These are phyloP conservation scores for Nannochloropsis granulata DNA, from an alignment of 108 stramenopile species.

Conservation along the genomic window DNA sequence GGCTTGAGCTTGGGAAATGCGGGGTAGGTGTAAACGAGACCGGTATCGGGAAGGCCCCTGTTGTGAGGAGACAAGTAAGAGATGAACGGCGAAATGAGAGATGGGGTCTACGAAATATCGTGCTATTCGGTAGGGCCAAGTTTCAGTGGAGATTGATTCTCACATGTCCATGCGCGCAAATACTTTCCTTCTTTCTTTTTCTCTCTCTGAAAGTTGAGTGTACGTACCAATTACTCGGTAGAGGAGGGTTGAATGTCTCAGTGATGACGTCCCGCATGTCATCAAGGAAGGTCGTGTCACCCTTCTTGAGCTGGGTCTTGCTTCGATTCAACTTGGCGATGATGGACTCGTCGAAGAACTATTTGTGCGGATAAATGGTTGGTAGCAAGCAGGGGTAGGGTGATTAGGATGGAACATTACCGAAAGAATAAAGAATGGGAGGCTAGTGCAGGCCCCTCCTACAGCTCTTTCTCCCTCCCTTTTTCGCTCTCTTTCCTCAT, in stretches of 20 bases:
- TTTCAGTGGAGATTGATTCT: too few relatives aligned
- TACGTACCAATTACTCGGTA: slow-evolving; percentile 2
- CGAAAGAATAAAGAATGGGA: too few relatives aligned
- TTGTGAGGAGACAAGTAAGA: neutral
- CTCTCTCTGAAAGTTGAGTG: neutral
- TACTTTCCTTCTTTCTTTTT: too few relatives aligned
- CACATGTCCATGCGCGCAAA: too few relatives aligned
- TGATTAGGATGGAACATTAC: too few relatives aligned
- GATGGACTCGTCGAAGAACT: slow-evolving; percentile 42
- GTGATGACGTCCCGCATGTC: slow-evolving; percentile 23
- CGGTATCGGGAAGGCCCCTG: slow-evolving; percentile 23
- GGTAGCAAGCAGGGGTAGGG: too few relatives aligned
- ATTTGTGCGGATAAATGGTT: too few relatives aligned
- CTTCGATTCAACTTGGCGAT: slow-evolving; percentile 32
- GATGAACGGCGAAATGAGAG: neutral
- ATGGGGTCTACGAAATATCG: neutral
- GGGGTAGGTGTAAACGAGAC: slow-evolving; percentile 12
- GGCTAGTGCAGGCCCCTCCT: too few relatives aligned
- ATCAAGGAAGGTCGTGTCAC: slow-evolving; percentile 35
- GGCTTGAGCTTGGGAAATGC: slow-evolving; percentile 12
- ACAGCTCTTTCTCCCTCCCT: too few relatives aligned
- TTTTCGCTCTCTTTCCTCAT: too few relatives aligned
- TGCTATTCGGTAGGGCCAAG: too few relatives aligned
- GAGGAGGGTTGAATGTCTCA: slow-evolving; percentile 18
- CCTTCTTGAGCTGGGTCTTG: slow-evolving; percentile 12